Base-by-base conservation (phyloP, 805 yeast genomes). In the Saturnispora bothae region DNA sequence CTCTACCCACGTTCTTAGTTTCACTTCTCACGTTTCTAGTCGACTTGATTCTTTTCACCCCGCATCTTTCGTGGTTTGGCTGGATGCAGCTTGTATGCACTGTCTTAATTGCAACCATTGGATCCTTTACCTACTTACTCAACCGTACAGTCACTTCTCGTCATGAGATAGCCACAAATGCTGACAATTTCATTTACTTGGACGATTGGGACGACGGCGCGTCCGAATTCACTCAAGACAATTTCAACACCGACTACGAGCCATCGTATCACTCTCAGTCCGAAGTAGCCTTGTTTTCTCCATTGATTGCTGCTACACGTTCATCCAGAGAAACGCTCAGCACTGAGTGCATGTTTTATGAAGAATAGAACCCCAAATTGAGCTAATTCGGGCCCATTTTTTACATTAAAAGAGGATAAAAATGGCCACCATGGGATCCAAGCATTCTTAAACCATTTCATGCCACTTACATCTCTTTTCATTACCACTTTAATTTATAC, bases 51-150 rank as follows among this genome's bases (percentile, higher is more conserved):
- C 57, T 89, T 36, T 89, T 89, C 50, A 69, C 78, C 2, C 83
- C 88, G 2, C 75, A 76, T 51, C 60, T 89, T 39, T 69, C 74
- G 38, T 86, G 85, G 77, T 71, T 79, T 32, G 95, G 95, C 19
- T 89, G 96, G 96, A 61, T 81, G 36, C 70, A 83, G 42, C 61
- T 88, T 19, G 75, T 74, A 0, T 72, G 89, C 1, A 73, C 92
- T 0, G 70, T 80, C 2, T 55, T 78, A 23, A 65, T 78, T 33
- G 80, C 89, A 0, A 45, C 78, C 2, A 66, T 74, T 21, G 76
- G 84, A 1, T 69, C 85, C 2, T 54, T 78, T 45, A 58, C 82
- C 15, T 84, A 95, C 54, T 67, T 83, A 38, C 68, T 80, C 64
- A 73, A 88, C 51, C 64, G 95, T 47, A 69, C 82, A 0, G 71